Conservation (phyloP, 1,139 yeast species). For the Hansenula sp. region DNA sequence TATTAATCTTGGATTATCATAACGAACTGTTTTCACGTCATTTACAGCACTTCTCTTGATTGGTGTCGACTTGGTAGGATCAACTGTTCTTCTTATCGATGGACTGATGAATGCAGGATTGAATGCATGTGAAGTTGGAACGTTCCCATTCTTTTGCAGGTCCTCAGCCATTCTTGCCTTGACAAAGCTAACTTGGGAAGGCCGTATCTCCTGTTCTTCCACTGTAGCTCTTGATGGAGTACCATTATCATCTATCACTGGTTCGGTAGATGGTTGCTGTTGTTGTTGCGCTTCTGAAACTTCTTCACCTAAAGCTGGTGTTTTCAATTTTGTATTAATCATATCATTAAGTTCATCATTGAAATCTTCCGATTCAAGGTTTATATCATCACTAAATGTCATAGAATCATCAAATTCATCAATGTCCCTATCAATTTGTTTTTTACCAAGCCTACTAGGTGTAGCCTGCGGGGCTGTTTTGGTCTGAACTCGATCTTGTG, state of each 20-base stretch:
- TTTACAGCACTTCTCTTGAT: conserved; percentile 35
- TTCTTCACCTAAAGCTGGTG: conserved; percentile 7
- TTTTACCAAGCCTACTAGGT: conserved; percentile 1
- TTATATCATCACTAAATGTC: conserved; percentile 59
- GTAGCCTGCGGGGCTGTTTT: conserved; percentile 9
- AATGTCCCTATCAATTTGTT: conserved; percentile 15
- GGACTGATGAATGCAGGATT: conserved; percentile 51
- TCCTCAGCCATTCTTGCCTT: conserved; percentile 57
- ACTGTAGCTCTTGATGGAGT: conserved; percentile 4
- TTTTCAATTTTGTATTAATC: conserved; percentile 17
- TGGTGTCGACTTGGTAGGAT: conserved; percentile 58
- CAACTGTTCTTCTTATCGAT: conserved; percentile 48
- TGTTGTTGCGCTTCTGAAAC: conserved; percentile 2
- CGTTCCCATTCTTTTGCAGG: conserved; percentile 41
- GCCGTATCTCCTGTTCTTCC: conserved; percentile 2
- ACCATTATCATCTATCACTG: conserved; percentile 6
- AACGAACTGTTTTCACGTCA: conserved; percentile 11
- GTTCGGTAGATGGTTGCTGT: neutral
- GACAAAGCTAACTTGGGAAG: conserved; percentile 41
- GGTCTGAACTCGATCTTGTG: conserved; percentile 8
- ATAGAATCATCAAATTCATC: conserved; percentile 63
- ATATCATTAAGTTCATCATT: conserved; percentile 30
- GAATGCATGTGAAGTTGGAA: conserved; percentile 30
- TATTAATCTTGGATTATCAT: conserved; percentile 21
- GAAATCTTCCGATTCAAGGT: conserved; percentile 34